A percentile compares a stretch with the other conserved stretches of the same genome.
phyloP scores from a whole-genome alignment of 1,284 basidiomycete genomes.

The Neolentinus lepideus region DNA sequence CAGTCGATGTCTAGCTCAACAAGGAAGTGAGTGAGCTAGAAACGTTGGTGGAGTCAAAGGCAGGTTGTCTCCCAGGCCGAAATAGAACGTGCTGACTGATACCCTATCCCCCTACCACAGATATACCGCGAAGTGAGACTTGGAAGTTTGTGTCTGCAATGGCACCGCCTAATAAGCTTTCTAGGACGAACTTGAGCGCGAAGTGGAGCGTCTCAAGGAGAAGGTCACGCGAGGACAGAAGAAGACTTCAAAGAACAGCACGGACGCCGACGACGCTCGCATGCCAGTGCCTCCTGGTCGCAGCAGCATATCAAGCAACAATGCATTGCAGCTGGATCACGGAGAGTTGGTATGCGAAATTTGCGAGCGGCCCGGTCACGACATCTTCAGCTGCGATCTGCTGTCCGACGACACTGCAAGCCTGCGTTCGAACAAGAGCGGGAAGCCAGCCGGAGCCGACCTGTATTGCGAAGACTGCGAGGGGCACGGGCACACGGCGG shows the following conservation, averaged over 20 bases:
- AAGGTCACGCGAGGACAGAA: slow-evolving; percentile 51
- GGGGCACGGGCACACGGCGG: slow-evolving; percentile 58
- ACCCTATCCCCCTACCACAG: slow-evolving; percentile 25
- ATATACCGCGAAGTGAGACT: slow-evolving; percentile 77
- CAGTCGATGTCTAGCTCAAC: slow-evolving; percentile 51
- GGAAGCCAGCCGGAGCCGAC: slow-evolving; percentile 19
- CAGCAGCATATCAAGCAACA: neutral
- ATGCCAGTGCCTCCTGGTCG: slow-evolving; percentile 4
- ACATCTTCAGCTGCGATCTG: slow-evolving; percentile 74
- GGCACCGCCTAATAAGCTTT: slow-evolving; percentile 6
- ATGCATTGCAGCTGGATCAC: neutral
- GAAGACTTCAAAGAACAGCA: slow-evolving; percentile 47
- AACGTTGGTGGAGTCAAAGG: slow-evolving; percentile 84
- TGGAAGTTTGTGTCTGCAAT: too few species aligned
- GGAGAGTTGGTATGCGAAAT: slow-evolving; percentile 59
- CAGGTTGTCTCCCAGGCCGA: slow-evolving; percentile 18
- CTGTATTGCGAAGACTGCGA: slow-evolving; percentile 76
- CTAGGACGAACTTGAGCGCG: slow-evolving; percentile 84
- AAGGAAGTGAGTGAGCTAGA: slow-evolving; percentile 90
- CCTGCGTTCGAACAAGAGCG: slow-evolving; percentile 6
- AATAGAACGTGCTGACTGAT: neutral
- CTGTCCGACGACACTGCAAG: slow-evolving; percentile 32
- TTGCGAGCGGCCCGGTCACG: slow-evolving; percentile 76
- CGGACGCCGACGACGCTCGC: slow-evolving; percentile 26
- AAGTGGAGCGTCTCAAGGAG: slow-evolving; percentile 70